Evolutionary conservation across 768 basidiomycete genomes (phyloP).

Genomic region (Termitomyces sp.): DNA sequence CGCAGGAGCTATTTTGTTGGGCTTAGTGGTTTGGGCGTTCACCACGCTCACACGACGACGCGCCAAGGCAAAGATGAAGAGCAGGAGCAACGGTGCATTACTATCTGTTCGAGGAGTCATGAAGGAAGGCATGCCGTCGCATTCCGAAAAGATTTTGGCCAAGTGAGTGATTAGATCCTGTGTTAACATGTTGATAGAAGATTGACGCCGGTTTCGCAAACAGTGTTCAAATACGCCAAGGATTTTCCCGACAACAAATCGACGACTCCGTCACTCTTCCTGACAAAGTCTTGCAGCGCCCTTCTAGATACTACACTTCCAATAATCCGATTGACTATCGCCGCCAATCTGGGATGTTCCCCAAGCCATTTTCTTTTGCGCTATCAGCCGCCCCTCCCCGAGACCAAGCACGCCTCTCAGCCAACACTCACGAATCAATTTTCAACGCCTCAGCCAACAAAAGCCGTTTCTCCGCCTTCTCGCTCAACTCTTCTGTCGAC

Average conservation of each 20-base stretch:
- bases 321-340: constrained; percentile 47
- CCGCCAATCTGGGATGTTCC: constrained; percentile 39
- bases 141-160: not conserved
- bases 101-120: constrained; percentile 49
- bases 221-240: constrained; percentile 12
- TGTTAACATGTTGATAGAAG: not conserved
- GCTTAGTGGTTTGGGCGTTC: constrained; percentile 41
- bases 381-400: constrained; percentile 21
- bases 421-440: constrained; percentile 21
- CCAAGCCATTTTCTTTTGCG: constrained; percentile 43
- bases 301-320: constrained; percentile 25
- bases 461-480: constrained; percentile 41
- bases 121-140: constrained; percentile 26
- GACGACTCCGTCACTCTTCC: constrained; percentile 53
- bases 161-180: not conserved
- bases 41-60: constrained; percentile 43
- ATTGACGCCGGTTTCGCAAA: not conserved
- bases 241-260: constrained; percentile 43
- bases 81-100: constrained; percentile 40
- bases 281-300: constrained; percentile 40
- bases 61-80: constrained; percentile 32
- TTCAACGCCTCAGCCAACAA: constrained; percentile 20
- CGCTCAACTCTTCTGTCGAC: constrained; percentile 36
- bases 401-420: constrained; percentile 12
- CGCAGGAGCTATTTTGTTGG: constrained; percentile 39